Evolutionary conservation across 2,329 filamentous ascomycete species (phyloP).

Genomic region (Monilinia polystroma): DNA sequence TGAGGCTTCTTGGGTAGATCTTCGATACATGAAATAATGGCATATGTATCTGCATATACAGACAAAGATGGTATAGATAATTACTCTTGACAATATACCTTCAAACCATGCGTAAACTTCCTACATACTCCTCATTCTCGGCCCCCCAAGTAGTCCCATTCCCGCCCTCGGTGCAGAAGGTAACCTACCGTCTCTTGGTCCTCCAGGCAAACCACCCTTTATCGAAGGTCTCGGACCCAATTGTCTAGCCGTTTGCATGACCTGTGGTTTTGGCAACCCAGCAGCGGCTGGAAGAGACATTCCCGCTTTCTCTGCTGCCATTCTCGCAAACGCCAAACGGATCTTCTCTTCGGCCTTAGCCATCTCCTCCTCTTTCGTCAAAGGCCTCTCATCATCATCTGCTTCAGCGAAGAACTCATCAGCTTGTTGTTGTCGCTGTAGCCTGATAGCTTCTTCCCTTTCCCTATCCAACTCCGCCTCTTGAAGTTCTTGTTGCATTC

Average conservation of each 20-base stretch:
- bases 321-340: slow-evolving; percentile 24
- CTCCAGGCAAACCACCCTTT: slow-evolving; percentile 22
- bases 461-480: slow-evolving; percentile 7
- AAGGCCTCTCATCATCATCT: slow-evolving; percentile 3
- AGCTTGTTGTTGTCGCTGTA: slow-evolving; percentile 10
- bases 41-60: not conserved
- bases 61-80: not conserved
- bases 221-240: slow-evolving; percentile 16
- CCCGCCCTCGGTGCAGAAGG: slow-evolving; percentile 8
- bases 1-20: not conserved
- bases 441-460: slow-evolving; percentile 7
- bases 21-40: too few species aligned
- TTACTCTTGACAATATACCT: not conserved
- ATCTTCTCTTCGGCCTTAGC: slow-evolving; percentile 28
- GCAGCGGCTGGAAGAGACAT: not conserved
- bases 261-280: not conserved
- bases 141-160: slow-evolving; percentile 8
- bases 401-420: not conserved
- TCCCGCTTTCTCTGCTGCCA: slow-evolving; percentile 25
- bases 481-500: slow-evolving; percentile 13
- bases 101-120: not conserved
- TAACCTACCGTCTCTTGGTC: slow-evolving; percentile 20
- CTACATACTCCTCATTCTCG: slow-evolving; percentile 10
- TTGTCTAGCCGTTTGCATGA: not conserved
- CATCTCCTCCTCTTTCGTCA: slow-evolving; percentile 28